Evolutionary conservation across 2,329 filamentous ascomycete genomes (phyloP), one percentile per base, ranked within the genome.

Genomic region (Penicillium hesseltinei): DNA sequence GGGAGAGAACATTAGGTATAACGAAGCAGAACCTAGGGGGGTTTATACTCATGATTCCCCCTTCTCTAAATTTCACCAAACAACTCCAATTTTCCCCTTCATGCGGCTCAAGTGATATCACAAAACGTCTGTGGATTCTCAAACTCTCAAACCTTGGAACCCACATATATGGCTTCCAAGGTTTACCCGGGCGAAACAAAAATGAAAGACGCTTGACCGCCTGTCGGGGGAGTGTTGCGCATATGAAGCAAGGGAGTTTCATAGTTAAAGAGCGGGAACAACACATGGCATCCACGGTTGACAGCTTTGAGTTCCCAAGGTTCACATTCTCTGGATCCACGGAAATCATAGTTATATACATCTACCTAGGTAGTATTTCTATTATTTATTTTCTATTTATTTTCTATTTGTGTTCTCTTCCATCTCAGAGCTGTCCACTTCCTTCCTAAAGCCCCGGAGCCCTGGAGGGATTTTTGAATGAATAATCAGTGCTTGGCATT

Each of bases 201-300:
- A 31, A 25, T 29, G 19, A 19, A 42, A 17, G 21, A 9, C 4
- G 36, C 21, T 33, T 53, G 42, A 29, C 51, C 40, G 42, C 40
- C 50, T 36, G 29, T 49, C 33, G 36, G 49, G 33, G 21, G 29
- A 27, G 27, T 49, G 25, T 40, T 39, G 25, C 49, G 27, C 44
- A 54, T 49, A 25, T 42, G 36, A 49, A 54, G 51, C 36, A 54
- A 54, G 44, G 43, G 43, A 39, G 49, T 42, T 53, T 47, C 54
- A 51, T 51, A 53, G 27, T 48, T 47, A 35, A 42, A 43, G 27
- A 19, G 45, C 36, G 43, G 36, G 42, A 42, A 33, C 25, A 8
- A 27, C 39, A 9, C 21, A 46, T 56, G 33, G 43, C 17, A 48
- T 51, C 54, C 54, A 56, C 17, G 40, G 54, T 47, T 47, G 44